These are phyloP conservation scores for Pseudogymnoascus sp. DNA, from an alignment of 2,329 filamentous ascomycete species.

Conservation along the genomic window DNA sequence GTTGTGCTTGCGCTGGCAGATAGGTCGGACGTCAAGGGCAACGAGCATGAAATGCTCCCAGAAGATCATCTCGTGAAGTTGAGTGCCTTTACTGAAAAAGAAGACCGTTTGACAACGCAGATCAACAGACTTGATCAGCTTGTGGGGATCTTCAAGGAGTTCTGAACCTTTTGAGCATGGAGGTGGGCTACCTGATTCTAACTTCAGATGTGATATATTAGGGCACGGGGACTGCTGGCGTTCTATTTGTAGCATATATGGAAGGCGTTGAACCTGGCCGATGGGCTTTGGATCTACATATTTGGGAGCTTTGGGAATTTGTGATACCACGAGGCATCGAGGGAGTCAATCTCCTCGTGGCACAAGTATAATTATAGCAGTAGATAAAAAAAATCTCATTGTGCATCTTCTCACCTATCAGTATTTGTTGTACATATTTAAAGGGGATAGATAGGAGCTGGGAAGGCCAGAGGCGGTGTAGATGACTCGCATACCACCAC, in stretches of 20 bases:
- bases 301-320: conserved; percentile 7
- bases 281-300: conserved; percentile 8
- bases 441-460: not conserved
- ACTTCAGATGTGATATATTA: conserved; percentile 7
- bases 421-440: not conserved
- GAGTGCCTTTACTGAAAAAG: conserved; percentile 52
- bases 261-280: conserved; percentile 5
- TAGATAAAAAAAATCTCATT: not conserved
- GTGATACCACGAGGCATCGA: conserved; percentile 6
- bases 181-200: not conserved
- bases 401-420: not conserved
- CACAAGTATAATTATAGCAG: conserved; percentile 4
- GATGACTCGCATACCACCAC: not conserved
- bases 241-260: conserved; percentile 7
- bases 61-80: conserved; percentile 64
- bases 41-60: conserved; percentile 73
- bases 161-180: conserved; percentile 35
- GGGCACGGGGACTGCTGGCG: not conserved
- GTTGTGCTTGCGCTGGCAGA: conserved; percentile 75
- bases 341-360: not conserved
- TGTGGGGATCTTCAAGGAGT: conserved; percentile 76
- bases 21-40: conserved; percentile 76
- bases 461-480: not conserved
- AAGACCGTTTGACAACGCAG: conserved; percentile 70
- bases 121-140: conserved; percentile 77